A percentile compares a stretch with the other conserved stretches of the same genome.
These are phyloP conservation scores for Erodium maritimum DNA, from an alignment of 345 rosid species.

Conservation along the genomic window DNA sequence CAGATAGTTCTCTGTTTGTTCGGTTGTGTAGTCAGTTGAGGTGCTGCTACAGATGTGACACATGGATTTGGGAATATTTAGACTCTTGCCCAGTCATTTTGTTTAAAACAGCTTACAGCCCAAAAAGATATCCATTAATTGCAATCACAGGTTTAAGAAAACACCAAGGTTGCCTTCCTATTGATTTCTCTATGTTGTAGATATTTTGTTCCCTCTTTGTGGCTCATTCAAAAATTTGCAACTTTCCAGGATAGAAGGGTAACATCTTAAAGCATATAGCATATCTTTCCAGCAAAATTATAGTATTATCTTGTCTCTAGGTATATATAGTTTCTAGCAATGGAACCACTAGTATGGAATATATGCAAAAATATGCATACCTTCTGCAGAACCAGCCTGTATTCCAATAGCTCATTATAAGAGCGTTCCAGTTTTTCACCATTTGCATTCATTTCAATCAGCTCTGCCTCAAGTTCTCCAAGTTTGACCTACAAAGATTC, in stretches of 20 bases:
- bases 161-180: not conserved
- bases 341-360: not conserved
- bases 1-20: too few relatives aligned
- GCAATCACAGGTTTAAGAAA: not conserved
- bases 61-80: too few relatives aligned
- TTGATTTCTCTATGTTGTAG: not conserved
- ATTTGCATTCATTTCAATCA: slow-evolving; percentile 83
- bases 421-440: slow-evolving; percentile 69
- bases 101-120: not conserved
- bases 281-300: not conserved
- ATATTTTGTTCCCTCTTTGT: not conserved
- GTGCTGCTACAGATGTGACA: too few relatives aligned
- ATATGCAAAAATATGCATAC: slow-evolving; percentile 21
- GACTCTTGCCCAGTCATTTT: too few relatives aligned
- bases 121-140: not conserved
- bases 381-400: slow-evolving; percentile 77
- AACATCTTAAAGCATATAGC: not conserved
- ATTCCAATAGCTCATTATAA: slow-evolving; percentile 73
- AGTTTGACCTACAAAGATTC: slow-evolving; percentile 47
- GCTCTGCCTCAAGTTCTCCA: slow-evolving; percentile 90
- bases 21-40: too few relatives aligned
- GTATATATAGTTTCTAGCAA: too few relatives aligned
- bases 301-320: too few relatives aligned
- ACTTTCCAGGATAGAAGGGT: not conserved
- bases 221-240: not conserved